Base-by-base conservation (phyloP, 345 rosid species). In the Syzygium oleosum region DNA sequence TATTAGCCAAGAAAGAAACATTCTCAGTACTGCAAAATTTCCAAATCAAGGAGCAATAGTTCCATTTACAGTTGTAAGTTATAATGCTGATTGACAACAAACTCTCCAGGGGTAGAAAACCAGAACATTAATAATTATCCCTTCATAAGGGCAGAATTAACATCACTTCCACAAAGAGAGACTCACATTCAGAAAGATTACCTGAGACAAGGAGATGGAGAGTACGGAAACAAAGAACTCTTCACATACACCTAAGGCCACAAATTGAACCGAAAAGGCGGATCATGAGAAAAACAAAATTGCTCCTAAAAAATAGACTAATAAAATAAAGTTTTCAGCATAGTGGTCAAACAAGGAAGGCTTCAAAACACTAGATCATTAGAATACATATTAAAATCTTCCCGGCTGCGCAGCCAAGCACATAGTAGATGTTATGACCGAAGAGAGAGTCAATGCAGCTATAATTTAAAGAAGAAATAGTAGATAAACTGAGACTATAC, bases 171-270 rank as follows among this genome's bases (percentile, higher is more conserved):
- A 53, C 15, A 86, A 65, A 34, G 53, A 53, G 43, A 84, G 83
- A 73, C 22, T 19, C 22, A 0, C 1, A 19, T 85, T 31, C n/a
- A 52, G 51, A 88, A 88, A 63, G 41, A 16, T 90, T 92, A 98
- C 99, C 93, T 94, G 90, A 96, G 98, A 88, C 95, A 93, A 84
- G 98, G 90, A 90, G 96, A 89, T 83, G 99, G 99, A 86, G 99
- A 94, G 86, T 96, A 95, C 27, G 98, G 98, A 87, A 96, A 92
- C 21, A 89, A 85, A 41, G 94, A 88, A 86, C 97, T 96, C 92
- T 93, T 98, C 92, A 96, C 95, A 89, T 93, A 98, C 85, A 87
- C 98, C 99, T 98, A 87, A 84, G 91, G 13, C 51, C 78, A 73
- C 61, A 52, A 89, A 85, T 52, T 25, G 51, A 85, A 73, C 27